These are phyloP conservation scores for Ophiosphaerella korrae DNA, from an alignment of 2,329 filamentous ascomycete genomes.

Conservation along the genomic window DNA sequence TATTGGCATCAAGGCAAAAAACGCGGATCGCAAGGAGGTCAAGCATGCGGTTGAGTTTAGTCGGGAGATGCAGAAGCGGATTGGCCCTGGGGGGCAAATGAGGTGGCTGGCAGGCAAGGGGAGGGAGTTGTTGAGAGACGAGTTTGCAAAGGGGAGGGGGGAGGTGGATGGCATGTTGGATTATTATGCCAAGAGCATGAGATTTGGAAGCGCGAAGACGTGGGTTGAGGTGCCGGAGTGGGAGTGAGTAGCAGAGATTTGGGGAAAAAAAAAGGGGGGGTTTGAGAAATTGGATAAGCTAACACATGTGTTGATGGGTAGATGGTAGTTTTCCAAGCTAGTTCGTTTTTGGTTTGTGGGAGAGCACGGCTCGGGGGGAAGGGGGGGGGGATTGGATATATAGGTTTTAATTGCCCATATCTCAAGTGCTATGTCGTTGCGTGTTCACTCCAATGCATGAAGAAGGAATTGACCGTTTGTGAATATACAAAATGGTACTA, in stretches of 20 bases:
- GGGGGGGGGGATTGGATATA: too few species aligned
- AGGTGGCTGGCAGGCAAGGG: conserved; percentile 17
- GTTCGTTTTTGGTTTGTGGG: too few species aligned
- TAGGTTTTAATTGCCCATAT: too few species aligned
- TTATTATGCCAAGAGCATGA: conserved; percentile 31
- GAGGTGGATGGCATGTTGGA: conserved; percentile 26
- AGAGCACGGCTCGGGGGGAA: too few species aligned
- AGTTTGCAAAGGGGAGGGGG: conserved; percentile 17
- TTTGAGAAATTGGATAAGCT: background rate
- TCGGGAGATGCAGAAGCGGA: conserved; percentile 23
- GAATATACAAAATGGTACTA: too few species aligned
- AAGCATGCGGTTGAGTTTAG: conserved; percentile 32
- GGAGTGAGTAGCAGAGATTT: background rate
- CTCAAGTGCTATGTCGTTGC: too few species aligned
- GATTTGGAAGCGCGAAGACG: conserved; percentile 26
- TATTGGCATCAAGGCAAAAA: conserved; percentile 23
- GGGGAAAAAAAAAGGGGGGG: background rate
- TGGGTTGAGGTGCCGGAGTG: background rate
- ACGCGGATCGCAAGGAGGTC: conserved; percentile 22
- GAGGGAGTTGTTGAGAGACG: conserved; percentile 16
- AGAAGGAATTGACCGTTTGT: too few species aligned
- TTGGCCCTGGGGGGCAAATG: conserved; percentile 21
- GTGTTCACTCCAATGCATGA: too few species aligned
- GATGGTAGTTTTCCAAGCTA: too few species aligned
- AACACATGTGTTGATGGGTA: background rate